A percentile compares a stretch with the other conserved stretches of the same genome.
phyloP scores from a whole-genome alignment of 129 eudicot genomes.

The Apium graveolens region DNA sequence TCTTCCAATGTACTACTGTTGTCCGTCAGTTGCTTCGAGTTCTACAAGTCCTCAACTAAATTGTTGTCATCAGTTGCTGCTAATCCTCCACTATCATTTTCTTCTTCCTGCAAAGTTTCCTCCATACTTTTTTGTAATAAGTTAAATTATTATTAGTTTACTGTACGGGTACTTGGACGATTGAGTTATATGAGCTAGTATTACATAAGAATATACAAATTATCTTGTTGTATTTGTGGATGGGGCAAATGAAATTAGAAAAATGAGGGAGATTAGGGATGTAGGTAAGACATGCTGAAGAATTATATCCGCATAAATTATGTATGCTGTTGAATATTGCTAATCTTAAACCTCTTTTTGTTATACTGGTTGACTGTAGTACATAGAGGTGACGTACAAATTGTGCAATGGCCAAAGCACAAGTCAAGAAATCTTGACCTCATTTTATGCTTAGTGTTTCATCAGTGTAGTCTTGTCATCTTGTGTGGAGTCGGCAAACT shows the following conservation, averaged over 20 bases:
- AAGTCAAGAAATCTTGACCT: too few relatives aligned
- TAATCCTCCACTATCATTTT: not conserved
- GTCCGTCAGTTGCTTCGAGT: slow-evolving; percentile 16
- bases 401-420: too few relatives aligned
- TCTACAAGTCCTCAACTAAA: slow-evolving; percentile 1
- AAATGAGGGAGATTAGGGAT: not conserved
- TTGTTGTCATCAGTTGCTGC: not conserved
- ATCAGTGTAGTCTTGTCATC: too few relatives aligned
- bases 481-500: too few relatives aligned
- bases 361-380: too few relatives aligned
- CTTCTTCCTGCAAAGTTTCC: not conserved
- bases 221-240: not conserved
- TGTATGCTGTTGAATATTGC: not conserved
- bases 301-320: not conserved
- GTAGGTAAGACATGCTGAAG: not conserved
- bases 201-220: not conserved
- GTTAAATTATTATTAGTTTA: not conserved
- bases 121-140: not conserved
- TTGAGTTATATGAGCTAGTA: not conserved
- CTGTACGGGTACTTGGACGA: not conserved
- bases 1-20: not conserved
- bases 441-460: too few relatives aligned
- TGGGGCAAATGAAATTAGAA: not conserved
- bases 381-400: too few relatives aligned
- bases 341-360: too few relatives aligned